phyloP scores from a whole-genome alignment of 2,329 filamentous ascomycete genomes.

The Clonostachys rosea region DNA sequence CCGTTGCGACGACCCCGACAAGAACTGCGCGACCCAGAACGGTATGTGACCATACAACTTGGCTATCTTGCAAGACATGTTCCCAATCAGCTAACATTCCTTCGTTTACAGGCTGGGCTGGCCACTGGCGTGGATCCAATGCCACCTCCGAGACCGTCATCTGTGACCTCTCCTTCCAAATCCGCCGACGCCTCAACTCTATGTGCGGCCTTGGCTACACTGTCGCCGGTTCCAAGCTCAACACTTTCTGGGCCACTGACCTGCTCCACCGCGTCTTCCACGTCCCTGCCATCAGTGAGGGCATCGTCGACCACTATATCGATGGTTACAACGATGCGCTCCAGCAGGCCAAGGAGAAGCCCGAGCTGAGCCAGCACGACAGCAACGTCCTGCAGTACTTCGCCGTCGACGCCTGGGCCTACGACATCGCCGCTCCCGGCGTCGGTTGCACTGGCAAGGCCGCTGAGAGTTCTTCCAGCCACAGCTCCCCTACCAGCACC shows the following conservation, averaged over 20 bases:
- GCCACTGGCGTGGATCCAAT: slow-evolving; percentile 64
- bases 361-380: slow-evolving; percentile 47
- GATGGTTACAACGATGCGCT: slow-evolving; percentile 52
- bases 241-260: slow-evolving; percentile 62
- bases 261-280: slow-evolving; percentile 65
- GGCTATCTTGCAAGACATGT: background rate
- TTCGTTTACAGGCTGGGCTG: slow-evolving; percentile 49
- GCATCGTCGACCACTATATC: slow-evolving; percentile 56
- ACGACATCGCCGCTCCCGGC: slow-evolving; percentile 59
- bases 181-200: slow-evolving; percentile 50
- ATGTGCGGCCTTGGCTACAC: slow-evolving; percentile 61
- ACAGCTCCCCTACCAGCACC: slow-evolving; percentile 4
- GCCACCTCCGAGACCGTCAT: slow-evolving; percentile 65
- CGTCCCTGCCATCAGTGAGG: slow-evolving; percentile 55
- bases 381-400: slow-evolving; percentile 64
- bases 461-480: slow-evolving; percentile 3
- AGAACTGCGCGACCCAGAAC: slow-evolving; percentile 52
- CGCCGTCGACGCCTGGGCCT: slow-evolving; percentile 62
- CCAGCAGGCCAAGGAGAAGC: slow-evolving; percentile 41
- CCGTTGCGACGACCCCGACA: slow-evolving; percentile 64
- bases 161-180: slow-evolving; percentile 56
- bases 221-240: slow-evolving; percentile 48
- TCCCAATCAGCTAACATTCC: background rate
- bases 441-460: slow-evolving; percentile 52
- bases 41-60: slow-evolving; percentile 16